phyloP scores from a whole-genome alignment of 257 asterid species.

The Solanum appendiculatum region DNA sequence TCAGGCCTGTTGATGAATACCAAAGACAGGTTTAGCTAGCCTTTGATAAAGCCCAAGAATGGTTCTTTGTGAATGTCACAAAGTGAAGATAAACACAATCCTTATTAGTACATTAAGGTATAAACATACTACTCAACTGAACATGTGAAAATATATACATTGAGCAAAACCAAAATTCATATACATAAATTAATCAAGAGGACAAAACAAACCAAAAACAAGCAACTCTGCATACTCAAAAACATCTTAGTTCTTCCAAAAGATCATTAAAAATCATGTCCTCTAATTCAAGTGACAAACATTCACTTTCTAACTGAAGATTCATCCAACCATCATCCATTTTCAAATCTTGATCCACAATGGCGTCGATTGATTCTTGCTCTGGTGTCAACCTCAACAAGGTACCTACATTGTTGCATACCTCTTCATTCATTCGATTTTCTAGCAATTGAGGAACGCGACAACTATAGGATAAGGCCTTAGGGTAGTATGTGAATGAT shows the following conservation, averaged over 20 bases:
- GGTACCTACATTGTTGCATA: conserved; percentile 13
- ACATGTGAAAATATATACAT: background rate
- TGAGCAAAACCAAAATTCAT: conserved; percentile 4
- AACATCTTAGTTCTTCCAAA: conserved; percentile 39
- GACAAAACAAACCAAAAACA: background rate
- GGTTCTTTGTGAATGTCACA: background rate
- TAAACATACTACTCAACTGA: background rate
- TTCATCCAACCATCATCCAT: conserved; percentile 73
- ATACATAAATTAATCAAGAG: background rate
- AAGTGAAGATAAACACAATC: background rate
- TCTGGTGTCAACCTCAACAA: conserved; percentile 23
- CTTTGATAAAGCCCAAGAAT: background rate
- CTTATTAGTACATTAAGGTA: background rate
- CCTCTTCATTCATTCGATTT: conserved; percentile 28
- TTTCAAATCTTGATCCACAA: conserved; percentile 36
- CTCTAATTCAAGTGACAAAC: conserved; percentile 50
- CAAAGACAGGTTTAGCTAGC: background rate
- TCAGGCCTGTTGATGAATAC: background rate
- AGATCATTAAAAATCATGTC: conserved; percentile 51
- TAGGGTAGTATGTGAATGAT: conserved; percentile 53
- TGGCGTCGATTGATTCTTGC: conserved; percentile 33
- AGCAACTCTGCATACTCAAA: background rate
- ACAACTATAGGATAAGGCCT: conserved; percentile 45
- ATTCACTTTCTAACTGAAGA: conserved; percentile 60
- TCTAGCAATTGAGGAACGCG: conserved; percentile 44